Conservation (phyloP, 2,329 filamentous ascomycete genomes). For the Nemania serpens region DNA sequence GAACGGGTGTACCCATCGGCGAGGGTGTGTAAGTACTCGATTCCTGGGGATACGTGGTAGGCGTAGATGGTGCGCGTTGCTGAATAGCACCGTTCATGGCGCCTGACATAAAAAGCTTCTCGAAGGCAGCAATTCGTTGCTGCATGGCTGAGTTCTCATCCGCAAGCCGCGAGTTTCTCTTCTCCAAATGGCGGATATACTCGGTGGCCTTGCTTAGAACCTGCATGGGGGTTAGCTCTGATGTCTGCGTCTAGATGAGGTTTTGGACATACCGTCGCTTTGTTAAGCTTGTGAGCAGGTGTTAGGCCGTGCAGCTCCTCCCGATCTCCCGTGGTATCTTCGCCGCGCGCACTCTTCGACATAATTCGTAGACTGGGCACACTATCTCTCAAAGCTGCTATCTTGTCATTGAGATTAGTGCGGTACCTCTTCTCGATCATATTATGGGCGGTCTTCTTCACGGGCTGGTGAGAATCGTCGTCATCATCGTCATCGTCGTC, state of each 20-base stretch:
- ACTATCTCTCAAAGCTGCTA: constrained; percentile 86
- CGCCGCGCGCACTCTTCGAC: constrained; percentile 71
- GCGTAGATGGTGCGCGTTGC: constrained; percentile 53
- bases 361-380: constrained; percentile 88
- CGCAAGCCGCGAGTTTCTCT: constrained; percentile 78
- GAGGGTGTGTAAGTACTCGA: constrained; percentile 49
- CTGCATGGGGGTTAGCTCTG: constrained; percentile 43
- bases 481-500: constrained; percentile 59
- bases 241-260: not conserved
- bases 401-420: constrained; percentile 97
- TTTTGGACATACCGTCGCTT: constrained; percentile 71
- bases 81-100: constrained; percentile 69
- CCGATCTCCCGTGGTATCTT: constrained; percentile 73
- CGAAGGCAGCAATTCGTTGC: constrained; percentile 73
- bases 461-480: constrained; percentile 61
- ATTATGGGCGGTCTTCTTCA: constrained; percentile 95
- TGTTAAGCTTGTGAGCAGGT: constrained; percentile 93
- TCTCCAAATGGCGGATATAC: constrained; percentile 92
- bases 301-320: constrained; percentile 82
- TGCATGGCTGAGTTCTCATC: constrained; percentile 84
- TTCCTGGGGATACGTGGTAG: constrained; percentile 57
- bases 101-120: constrained; percentile 78
- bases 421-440: constrained; percentile 98
- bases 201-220: constrained; percentile 93
- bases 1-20: constrained; percentile 49